These are phyloP conservation scores for Nannochloropsis oceanica DNA, from an alignment of 108 stramenopile genomes.

Conservation along the genomic window DNA sequence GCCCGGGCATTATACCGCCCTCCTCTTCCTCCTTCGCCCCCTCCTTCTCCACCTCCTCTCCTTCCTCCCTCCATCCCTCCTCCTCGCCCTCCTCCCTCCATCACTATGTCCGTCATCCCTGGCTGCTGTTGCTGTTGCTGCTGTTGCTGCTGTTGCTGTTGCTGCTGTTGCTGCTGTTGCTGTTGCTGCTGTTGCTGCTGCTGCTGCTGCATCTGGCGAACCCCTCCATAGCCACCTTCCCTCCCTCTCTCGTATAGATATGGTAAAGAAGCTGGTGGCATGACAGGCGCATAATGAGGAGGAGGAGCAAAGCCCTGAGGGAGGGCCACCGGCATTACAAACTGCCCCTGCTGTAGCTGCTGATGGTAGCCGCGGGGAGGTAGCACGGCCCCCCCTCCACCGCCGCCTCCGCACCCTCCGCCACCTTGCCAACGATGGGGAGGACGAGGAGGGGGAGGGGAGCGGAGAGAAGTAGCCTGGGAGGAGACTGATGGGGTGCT, in stretches of 20 bases:
- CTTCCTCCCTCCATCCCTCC: not conserved
- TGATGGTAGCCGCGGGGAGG: not conserved
- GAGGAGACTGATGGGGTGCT: no score
- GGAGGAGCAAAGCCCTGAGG: not conserved
- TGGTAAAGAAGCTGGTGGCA: not conserved
- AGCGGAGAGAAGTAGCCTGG: not conserved
- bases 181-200: no score
- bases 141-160: no score
- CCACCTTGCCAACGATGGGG: not conserved
- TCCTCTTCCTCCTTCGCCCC: not conserved
- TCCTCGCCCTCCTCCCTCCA: not conserved
- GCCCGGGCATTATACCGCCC: not conserved
- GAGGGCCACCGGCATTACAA: not conserved
- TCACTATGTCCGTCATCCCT: not conserved
- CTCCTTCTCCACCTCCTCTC: not conserved
- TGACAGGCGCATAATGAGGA: not conserved
- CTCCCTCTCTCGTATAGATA: not conserved
- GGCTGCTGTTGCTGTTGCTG: no score
- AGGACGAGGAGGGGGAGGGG: not conserved
- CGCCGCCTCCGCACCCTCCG: not conserved
- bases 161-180: no score
- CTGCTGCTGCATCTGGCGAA: not conserved
- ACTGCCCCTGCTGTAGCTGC: not conserved
- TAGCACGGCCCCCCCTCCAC: not conserved
- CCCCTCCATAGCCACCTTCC: not conserved